phyloP scores from a whole-genome alignment of 495 filamentous ascomycete genomes.

The Apiosordaria backusii region DNA sequence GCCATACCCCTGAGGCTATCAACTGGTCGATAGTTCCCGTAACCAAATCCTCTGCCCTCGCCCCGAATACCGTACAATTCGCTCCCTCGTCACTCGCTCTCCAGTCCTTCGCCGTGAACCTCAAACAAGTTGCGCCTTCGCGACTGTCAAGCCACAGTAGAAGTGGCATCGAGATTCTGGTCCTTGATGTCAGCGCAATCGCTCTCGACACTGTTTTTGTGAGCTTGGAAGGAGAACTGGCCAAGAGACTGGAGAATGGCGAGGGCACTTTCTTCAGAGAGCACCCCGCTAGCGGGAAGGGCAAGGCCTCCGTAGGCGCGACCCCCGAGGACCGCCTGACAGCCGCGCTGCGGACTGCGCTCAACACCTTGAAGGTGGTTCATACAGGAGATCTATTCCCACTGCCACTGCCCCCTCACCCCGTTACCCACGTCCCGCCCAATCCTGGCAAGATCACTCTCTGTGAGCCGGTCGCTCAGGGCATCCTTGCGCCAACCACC shows the following conservation, averaged over 20 bases:
- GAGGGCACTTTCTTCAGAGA: constrained; percentile 55
- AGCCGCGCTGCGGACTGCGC: constrained; percentile 70
- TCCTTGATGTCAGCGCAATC: constrained; percentile 76
- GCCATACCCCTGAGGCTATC: constrained; percentile 57
- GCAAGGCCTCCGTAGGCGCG: constrained; percentile 21
- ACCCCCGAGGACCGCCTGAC: constrained; percentile 64
- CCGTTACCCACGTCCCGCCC: constrained; percentile 78
- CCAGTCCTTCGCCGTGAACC: constrained; percentile 65
- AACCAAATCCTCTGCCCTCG: constrained; percentile 53
- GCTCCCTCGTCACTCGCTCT: constrained; percentile 75
- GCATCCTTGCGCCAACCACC: constrained; percentile 64
- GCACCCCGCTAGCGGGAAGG: constrained; percentile 34
- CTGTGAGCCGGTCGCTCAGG: constrained; percentile 77
- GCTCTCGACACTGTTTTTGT: constrained; percentile 81
- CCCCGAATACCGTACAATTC: constrained; percentile 75
- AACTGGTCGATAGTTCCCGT: constrained; percentile 87
- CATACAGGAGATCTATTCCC: constrained; percentile 82
- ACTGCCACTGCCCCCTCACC: constrained; percentile 78
- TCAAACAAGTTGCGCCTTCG: constrained; percentile 58
- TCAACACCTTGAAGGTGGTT: constrained; percentile 66
- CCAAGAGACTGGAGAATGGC: constrained; percentile 52
- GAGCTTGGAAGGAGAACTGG: constrained; percentile 72
- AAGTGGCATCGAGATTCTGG: constrained; percentile 70
- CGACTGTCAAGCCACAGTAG: constrained; percentile 58
- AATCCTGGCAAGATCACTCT: constrained; percentile 79